These are phyloP conservation scores for Camelina neglecta DNA, from an alignment of 345 rosid species.

Conservation along the genomic window DNA sequence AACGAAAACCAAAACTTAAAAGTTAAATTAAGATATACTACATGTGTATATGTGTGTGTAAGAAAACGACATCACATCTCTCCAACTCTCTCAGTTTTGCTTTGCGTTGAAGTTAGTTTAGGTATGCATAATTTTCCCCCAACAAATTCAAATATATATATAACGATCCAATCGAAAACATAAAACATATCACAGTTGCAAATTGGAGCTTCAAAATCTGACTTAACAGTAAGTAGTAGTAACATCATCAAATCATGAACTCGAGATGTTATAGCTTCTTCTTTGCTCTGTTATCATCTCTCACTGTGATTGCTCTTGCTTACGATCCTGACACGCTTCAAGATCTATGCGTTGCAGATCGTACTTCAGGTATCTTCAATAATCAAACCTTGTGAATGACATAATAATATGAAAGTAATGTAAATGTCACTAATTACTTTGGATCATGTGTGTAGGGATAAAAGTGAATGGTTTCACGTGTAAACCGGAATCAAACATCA, in stretches of 20 bases:
- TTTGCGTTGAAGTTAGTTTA: constrained; percentile 51
- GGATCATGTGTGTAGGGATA: constrained; percentile 37
- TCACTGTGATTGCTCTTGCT: constrained; percentile 37
- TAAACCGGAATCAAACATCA: constrained; percentile 56
- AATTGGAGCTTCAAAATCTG: constrained; percentile 8
- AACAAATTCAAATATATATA: constrained; percentile 33
- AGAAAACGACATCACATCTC: constrained; percentile 44
- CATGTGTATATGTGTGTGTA: background rate
- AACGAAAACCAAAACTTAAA: constrained; percentile 20
- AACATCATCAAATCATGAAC: constrained; percentile 22
- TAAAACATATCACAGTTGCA: constrained; percentile 4
- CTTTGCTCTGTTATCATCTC: constrained; percentile 39
- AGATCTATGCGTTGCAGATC: constrained; percentile 69
- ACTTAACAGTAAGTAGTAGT: background rate
- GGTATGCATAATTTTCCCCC: constrained; percentile 29
- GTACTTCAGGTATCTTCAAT: constrained; percentile 47
- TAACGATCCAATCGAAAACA: constrained; percentile 1
- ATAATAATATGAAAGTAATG: background rate
- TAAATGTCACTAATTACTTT: background rate
- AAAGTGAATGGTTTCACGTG: constrained; percentile 69
- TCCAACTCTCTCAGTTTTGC: constrained; percentile 42
- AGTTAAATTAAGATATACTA: background rate
- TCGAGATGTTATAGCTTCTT: constrained; percentile 20
- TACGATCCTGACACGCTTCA: constrained; percentile 69
- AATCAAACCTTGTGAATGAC: background rate